Evolutionary conservation across 2,329 filamentous ascomycete genomes (phyloP).

Genomic region (Geosmithia flava): DNA sequence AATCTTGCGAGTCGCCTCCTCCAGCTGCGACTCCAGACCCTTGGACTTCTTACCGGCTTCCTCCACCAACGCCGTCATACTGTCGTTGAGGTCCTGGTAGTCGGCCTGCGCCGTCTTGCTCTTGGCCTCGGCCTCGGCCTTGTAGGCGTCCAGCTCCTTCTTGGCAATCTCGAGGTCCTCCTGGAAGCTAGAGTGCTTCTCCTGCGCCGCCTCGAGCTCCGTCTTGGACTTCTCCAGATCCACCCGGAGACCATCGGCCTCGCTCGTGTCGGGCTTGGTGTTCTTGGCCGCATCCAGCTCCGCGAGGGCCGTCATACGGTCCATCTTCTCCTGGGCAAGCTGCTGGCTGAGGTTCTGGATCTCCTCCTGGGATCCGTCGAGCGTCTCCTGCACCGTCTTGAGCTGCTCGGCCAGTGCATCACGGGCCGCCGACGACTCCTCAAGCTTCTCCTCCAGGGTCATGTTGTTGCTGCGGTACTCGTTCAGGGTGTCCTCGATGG

Average conservation of each 20-base stretch:
- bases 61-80: conserved; percentile 46
- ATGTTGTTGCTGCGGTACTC: conserved; percentile 21
- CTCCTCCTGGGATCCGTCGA: conserved; percentile 34
- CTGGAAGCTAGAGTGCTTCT: conserved; percentile 14
- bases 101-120: conserved; percentile 44
- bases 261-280: conserved; percentile 42
- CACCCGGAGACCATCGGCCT: conserved; percentile 35
- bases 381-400: conserved; percentile 24
- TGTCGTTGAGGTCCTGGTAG: conserved; percentile 52
- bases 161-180: conserved; percentile 33
- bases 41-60: conserved; percentile 43
- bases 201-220: conserved; percentile 22
- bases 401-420: conserved; percentile 22
- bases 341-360: conserved; percentile 35
- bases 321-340: conserved; percentile 47
- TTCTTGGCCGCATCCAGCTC: conserved; percentile 47
- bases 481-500: conserved; percentile 25
- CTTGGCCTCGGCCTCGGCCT: conserved; percentile 36
- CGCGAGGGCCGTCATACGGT: conserved; percentile 44
- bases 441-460: conserved; percentile 20
- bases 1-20: conserved; percentile 22
- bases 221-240: conserved; percentile 33
- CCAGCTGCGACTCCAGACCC: conserved; percentile 35
- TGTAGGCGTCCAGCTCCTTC: conserved; percentile 41
- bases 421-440: conserved; percentile 21